Percentiles rank a stretch among this genome's conserved stretches.
Evolutionary conservation across 2,329 filamentous ascomycete genomes (phyloP).

Genomic region (Fusarium chaquense): DNA sequence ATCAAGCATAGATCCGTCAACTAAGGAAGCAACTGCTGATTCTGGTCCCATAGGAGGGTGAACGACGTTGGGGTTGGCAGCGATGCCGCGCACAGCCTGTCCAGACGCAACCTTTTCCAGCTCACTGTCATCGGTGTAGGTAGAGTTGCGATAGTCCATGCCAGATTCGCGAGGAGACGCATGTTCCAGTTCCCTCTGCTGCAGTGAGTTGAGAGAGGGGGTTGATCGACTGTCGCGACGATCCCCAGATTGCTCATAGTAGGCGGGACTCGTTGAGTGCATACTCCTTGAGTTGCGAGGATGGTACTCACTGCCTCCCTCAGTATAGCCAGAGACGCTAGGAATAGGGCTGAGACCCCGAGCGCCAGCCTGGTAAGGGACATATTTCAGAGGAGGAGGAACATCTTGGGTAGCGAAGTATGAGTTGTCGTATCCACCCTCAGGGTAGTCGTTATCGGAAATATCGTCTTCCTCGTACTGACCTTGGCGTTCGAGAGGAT

Average conservation of each 20-base stretch:
- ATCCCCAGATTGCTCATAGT: conserved; percentile 66
- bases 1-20: conserved; percentile 77
- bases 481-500: conserved; percentile 57
- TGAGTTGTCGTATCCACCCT: conserved; percentile 57
- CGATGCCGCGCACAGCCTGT: conserved; percentile 77
- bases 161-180: conserved; percentile 65
- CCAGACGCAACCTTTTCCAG: conserved; percentile 71
- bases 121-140: conserved; percentile 66
- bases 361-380: conserved; percentile 75
- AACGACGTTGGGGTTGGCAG: conserved; percentile 80
- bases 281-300: conserved; percentile 69
- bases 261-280: conserved; percentile 62
- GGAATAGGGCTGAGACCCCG: conserved; percentile 89
- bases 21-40: conserved; percentile 88
- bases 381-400: conserved; percentile 72
- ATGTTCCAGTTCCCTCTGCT: conserved; percentile 66
- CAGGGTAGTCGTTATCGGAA: conserved; percentile 56
- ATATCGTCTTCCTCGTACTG: conserved; percentile 56
- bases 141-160: conserved; percentile 65
- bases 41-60: conserved; percentile 80
- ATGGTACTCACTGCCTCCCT: conserved; percentile 71
- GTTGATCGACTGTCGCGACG: conserved; percentile 51
- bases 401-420: conserved; percentile 73
- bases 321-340: conserved; percentile 88
- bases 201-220: conserved; percentile 54